Evolutionary conservation across 2,329 filamentous ascomycete species (phyloP).

Genomic region (Phyllosticta citriasiana): DNA sequence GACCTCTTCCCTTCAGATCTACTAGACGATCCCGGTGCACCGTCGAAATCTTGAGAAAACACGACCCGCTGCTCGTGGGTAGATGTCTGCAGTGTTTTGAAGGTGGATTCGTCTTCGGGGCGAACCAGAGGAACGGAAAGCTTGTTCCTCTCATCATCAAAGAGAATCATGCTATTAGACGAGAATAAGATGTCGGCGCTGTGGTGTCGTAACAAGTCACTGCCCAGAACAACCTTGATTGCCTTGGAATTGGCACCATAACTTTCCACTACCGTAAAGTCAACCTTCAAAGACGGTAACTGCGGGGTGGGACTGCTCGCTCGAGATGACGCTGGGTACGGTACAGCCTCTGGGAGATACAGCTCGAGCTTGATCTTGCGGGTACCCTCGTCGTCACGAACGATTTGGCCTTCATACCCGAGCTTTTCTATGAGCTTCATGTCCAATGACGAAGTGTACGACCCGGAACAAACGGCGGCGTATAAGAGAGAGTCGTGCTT

Average conservation of each 20-base stretch:
- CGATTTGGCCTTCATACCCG: constrained; percentile 56
- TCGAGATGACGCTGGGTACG: constrained; percentile 64
- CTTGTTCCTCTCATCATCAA: constrained; percentile 77
- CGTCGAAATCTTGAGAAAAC: not conserved
- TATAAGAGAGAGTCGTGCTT: constrained; percentile 84
- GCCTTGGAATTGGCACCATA: constrained; percentile 44
- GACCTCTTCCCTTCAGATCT: not conserved
- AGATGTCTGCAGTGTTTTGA: constrained; percentile 55
- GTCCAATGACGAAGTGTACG: constrained; percentile 77
- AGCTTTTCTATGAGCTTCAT: constrained; percentile 64
- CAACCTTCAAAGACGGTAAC: constrained; percentile 69
- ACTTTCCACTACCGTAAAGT: constrained; percentile 61
- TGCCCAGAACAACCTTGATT: constrained; percentile 83
- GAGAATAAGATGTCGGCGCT: constrained; percentile 89
- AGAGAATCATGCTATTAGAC: constrained; percentile 77
- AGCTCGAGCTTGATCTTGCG: constrained; percentile 67
- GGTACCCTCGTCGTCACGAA: constrained; percentile 52
- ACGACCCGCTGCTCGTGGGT: not conserved
- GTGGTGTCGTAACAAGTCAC: constrained; percentile 73
- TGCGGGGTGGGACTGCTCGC: constrained; percentile 64
- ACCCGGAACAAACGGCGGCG: constrained; percentile 84
- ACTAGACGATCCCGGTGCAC: not conserved
- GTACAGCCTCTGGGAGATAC: constrained; percentile 83
- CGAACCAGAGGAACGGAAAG: constrained; percentile 85
- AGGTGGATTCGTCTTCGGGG: constrained; percentile 74